phyloP scores from a whole-genome alignment of 768 basidiomycete species.

The Daedalea quercina region DNA sequence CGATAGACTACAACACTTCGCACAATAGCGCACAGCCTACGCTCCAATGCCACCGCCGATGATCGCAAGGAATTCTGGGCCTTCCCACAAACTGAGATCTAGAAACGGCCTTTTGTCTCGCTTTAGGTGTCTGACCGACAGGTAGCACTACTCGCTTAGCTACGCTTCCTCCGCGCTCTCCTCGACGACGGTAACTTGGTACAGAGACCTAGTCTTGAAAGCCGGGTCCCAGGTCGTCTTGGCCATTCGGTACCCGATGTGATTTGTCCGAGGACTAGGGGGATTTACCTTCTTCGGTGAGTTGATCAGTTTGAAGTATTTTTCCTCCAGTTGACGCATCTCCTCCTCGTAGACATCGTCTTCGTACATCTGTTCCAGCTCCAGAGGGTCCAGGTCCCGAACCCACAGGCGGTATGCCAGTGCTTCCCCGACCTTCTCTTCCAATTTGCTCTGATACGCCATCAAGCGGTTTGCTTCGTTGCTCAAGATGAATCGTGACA shows the following conservation, averaged over 20 bases:
- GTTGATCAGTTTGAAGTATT: background rate
- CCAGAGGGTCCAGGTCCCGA: constrained; percentile 1
- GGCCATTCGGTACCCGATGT: constrained; percentile 8
- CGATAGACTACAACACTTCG: background rate
- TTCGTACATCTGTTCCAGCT: constrained; percentile 5
- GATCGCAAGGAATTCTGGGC: background rate
- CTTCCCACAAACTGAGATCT: background rate
- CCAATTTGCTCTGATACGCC: background rate
- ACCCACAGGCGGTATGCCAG: background rate
- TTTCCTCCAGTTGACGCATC: background rate
- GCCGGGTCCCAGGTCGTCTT: constrained; percentile 3
- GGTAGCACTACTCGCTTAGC: background rate
- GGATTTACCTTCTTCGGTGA: background rate
- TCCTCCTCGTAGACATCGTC: constrained; percentile 5
- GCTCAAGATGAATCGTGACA: background rate
- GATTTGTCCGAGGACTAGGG: background rate
- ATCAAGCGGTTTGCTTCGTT: background rate
- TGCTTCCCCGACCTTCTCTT: background rate
- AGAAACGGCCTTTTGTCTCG: background rate
- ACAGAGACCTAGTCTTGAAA: background rate
- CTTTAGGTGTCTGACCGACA: background rate
- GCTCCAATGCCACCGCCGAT: background rate
- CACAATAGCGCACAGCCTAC: background rate
- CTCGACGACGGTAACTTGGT: background rate
- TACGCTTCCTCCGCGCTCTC: background rate